Percentiles rank a stretch among this genome's conserved stretches.
Evolutionary conservation across 768 basidiomycete species (phyloP).

Genomic region (Coprinopsis marcescibilis): DNA sequence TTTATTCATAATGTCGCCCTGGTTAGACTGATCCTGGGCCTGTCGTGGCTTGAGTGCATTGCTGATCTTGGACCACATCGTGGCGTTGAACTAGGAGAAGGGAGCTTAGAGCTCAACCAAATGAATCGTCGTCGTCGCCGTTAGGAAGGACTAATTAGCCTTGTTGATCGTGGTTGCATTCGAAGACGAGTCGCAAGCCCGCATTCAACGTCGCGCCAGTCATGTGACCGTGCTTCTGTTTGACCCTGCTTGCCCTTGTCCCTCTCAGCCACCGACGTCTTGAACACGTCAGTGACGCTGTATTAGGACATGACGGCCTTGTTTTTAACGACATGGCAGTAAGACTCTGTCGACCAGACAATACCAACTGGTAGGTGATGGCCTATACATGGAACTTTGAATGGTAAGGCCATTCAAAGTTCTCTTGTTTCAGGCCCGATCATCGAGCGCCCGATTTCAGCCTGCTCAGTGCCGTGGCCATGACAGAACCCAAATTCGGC

Average conservation of each 20-base stretch:
- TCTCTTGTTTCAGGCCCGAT: no score
- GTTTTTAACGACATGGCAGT: no score
- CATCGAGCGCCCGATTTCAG: no score
- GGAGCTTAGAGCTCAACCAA: background rate
- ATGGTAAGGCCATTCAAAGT: no score
- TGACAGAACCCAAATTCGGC: no score
- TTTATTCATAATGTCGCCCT: conserved; percentile 40
- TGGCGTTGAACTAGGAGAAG: background rate
- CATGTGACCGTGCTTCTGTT: conserved; percentile 12
- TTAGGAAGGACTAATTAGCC: conserved; percentile 8
- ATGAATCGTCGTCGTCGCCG: conserved; percentile 3
- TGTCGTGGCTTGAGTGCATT: conserved; percentile 45
- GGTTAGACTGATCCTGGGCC: conserved; percentile 20
- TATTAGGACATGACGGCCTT: no score
- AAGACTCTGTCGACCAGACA: no score
- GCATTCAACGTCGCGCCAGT: conserved; percentile 13
- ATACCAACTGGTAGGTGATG: no score
- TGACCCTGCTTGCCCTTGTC: background rate
- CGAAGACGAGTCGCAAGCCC: conserved; percentile 8
- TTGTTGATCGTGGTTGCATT: conserved; percentile 5
- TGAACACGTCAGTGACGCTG: no score
- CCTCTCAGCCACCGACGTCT: no score
- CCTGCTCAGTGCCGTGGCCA: no score
- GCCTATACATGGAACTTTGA: no score
- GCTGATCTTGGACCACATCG: conserved; percentile 62